Conservation (phyloP, 139 green algal genomes). For the Chlamydomonas incerta region DNA sequence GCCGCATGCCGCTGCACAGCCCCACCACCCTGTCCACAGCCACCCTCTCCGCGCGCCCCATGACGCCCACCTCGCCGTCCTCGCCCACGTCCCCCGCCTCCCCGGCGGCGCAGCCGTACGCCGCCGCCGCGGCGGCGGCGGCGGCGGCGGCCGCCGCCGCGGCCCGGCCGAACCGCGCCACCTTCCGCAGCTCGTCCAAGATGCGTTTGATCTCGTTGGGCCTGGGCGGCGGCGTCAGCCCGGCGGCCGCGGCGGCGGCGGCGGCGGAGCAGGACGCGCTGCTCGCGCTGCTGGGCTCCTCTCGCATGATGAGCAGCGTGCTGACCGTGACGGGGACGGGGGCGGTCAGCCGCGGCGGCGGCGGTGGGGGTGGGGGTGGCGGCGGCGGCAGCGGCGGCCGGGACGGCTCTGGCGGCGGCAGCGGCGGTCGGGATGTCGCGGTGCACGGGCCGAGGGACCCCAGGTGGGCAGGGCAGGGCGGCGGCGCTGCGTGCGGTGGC, state of each 20-base stretch:
- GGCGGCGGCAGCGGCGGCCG: too few species aligned
- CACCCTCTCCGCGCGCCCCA: too few species aligned
- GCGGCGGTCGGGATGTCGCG: not conserved
- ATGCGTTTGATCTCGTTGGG: slow-evolving; percentile 2
- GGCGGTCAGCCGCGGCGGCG: too few species aligned
- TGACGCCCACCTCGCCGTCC: too few species aligned
- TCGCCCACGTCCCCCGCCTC: too few species aligned
- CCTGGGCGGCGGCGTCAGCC: not conserved
- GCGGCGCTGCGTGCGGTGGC: too few species aligned
- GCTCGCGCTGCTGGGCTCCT: slow-evolving; percentile 19
- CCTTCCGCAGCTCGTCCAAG: slow-evolving; percentile 16
- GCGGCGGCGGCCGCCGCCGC: not conserved
- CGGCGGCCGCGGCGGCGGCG: not conserved
- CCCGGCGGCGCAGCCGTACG: too few species aligned
- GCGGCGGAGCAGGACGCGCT: slow-evolving; percentile 10
- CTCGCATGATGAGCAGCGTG: slow-evolving; percentile 31
- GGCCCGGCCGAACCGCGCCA: not conserved
- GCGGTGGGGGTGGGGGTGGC: too few species aligned
- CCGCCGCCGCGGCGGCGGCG: not conserved
- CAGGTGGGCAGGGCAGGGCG: not conserved
- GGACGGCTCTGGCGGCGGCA: not conserved
- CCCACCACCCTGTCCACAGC: too few species aligned
- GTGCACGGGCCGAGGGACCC: not conserved
- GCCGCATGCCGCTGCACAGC: not conserved
- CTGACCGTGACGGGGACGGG: slow-evolving; percentile 10